phyloP scores from a whole-genome alignment of 495 filamentous ascomycete genomes.

The Sordaria brevicollis region DNA sequence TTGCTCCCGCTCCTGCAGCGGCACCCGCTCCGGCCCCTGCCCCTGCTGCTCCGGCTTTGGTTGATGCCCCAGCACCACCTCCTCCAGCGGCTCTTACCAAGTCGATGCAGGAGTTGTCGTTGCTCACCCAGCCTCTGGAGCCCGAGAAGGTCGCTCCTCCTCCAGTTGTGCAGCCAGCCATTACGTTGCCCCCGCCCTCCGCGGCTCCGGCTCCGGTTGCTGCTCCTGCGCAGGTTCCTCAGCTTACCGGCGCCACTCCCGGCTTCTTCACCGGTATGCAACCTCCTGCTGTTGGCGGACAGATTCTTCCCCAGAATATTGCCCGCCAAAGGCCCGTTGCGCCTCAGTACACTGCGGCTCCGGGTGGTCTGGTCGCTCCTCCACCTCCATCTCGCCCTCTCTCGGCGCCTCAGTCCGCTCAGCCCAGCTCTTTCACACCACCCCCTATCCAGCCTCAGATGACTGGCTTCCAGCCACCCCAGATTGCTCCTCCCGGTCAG shows the following conservation, averaged over 20 bases:
- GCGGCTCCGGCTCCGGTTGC: slow-evolving; percentile 29
- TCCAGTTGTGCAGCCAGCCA: slow-evolving; percentile 23
- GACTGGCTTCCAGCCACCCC: slow-evolving; percentile 54
- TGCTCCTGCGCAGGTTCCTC: slow-evolving; percentile 36
- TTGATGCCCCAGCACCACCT: slow-evolving; percentile 17
- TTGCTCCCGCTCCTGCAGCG: slow-evolving; percentile 31
- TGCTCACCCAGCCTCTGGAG: slow-evolving; percentile 65
- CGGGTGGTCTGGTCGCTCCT: slow-evolving; percentile 58
- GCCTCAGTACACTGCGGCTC: slow-evolving; percentile 47
- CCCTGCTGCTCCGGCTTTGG: slow-evolving; percentile 29
- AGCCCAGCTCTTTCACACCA: slow-evolving; percentile 60
- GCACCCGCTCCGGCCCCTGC: slow-evolving; percentile 14
- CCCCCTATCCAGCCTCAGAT: slow-evolving; percentile 76
- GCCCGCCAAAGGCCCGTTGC: slow-evolving; percentile 65
- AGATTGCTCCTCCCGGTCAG: slow-evolving; percentile 62
- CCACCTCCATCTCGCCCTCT: slow-evolving; percentile 76
- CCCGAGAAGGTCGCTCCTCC: slow-evolving; percentile 54
- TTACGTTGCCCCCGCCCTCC: slow-evolving; percentile 24
- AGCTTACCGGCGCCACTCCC: slow-evolving; percentile 42
- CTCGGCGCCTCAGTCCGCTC: slow-evolving; percentile 80
- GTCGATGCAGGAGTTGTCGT: slow-evolving; percentile 67
- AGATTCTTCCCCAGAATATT: slow-evolving; percentile 26
- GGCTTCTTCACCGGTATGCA: slow-evolving; percentile 38
- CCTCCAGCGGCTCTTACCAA: slow-evolving; percentile 44
- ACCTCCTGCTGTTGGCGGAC: slow-evolving; percentile 26